Percentiles rank a stretch among this genome's conserved stretches.
Evolutionary conservation across 2,329 filamentous ascomycete species (phyloP).

Genomic region (Raffaelea albimanens): DNA sequence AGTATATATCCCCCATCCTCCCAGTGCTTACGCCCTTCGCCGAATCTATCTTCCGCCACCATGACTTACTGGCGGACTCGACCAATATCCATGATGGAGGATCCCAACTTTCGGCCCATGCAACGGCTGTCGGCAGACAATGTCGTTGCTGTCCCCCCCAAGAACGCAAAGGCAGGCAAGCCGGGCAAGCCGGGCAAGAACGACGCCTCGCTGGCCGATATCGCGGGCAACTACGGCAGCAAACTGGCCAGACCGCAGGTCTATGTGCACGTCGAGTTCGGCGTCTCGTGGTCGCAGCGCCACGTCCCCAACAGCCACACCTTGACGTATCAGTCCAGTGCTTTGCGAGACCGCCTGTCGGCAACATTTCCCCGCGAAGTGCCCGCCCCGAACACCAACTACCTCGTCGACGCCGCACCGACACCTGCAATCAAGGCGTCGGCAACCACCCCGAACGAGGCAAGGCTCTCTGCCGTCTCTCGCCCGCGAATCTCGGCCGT

Average conservation of each 20-base stretch:
- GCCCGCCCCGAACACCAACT: constrained; percentile 35
- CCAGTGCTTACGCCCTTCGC: too few species aligned
- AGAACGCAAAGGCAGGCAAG: too few species aligned
- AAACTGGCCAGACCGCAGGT: constrained; percentile 27
- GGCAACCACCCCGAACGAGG: neutral
- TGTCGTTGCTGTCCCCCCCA: neutral
- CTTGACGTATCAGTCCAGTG: constrained; percentile 37
- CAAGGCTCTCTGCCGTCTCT: too few species aligned
- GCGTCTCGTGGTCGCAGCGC: constrained; percentile 38
- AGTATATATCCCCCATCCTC: too few species aligned
- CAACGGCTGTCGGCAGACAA: constrained; percentile 1
- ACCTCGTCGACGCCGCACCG: constrained; percentile 18
- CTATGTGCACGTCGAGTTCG: constrained; percentile 42
- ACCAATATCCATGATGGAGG: neutral
- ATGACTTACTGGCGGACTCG: too few species aligned
- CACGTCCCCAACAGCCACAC: constrained; percentile 33
- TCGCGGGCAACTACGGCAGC: too few species aligned
- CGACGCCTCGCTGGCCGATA: too few species aligned
- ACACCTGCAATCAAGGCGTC: constrained; percentile 10
- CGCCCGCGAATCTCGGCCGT: too few species aligned
- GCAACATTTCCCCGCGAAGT: neutral
- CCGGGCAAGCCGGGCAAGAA: too few species aligned
- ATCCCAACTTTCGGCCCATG: neutral
- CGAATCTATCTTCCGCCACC: too few species aligned
- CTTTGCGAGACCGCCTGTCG: constrained; percentile 28